phyloP scores from a whole-genome alignment of 805 yeast genomes.

The Candida yuanshanica region DNA sequence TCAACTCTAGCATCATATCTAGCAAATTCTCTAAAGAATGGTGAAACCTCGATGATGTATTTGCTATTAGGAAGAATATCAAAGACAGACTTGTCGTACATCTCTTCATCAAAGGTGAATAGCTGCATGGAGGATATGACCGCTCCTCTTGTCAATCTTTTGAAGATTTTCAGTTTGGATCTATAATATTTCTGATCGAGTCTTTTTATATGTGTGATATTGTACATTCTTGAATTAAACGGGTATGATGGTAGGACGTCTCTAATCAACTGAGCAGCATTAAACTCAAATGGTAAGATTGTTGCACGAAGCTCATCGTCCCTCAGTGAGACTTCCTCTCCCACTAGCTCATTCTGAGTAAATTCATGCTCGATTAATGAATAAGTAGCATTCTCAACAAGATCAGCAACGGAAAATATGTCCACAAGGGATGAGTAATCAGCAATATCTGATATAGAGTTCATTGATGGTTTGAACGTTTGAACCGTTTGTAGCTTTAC shows the following conservation, averaged over 20 bases:
- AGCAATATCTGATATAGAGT: constrained; percentile 3
- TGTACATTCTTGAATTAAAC: too few relatives aligned
- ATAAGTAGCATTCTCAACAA: constrained; percentile 4
- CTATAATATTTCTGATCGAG: constrained; percentile 11
- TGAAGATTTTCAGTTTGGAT: constrained; percentile 10
- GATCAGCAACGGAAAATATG: constrained; percentile 11
- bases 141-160: constrained; percentile 13
- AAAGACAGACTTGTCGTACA: constrained; percentile 10
- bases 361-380: constrained; percentile 13
- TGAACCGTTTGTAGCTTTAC: neutral
- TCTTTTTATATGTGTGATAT: constrained; percentile 2
- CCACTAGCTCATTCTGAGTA: constrained; percentile 29
- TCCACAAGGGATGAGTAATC: constrained; percentile 3
- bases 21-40: constrained; percentile 20
- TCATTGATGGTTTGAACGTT: neutral
- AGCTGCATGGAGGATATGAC: constrained; percentile 2
- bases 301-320: constrained; percentile 27
- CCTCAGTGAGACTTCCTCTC: constrained; percentile 30
- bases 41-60: constrained; percentile 18
- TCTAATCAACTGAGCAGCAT: constrained; percentile 23
- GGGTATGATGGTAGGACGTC: constrained; percentile 6
- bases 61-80: constrained; percentile 6
- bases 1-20: constrained; percentile 10
- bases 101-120: constrained; percentile 6
- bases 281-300: constrained; percentile 35